Conservation (phyloP, 495 filamentous ascomycete species). For the Penicillium fimorum region DNA sequence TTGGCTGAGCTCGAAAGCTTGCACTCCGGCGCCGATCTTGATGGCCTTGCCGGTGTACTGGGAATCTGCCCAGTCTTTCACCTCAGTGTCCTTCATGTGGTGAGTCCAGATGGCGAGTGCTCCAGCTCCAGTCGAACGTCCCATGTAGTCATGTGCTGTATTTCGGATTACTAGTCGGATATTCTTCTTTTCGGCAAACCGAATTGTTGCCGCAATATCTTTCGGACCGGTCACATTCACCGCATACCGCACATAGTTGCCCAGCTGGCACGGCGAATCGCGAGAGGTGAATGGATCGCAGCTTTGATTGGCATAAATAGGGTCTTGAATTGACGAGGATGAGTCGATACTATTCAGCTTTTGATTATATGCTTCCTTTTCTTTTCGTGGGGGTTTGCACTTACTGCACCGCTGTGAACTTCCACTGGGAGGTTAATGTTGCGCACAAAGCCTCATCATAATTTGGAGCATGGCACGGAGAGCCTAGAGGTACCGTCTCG, state of each 20-base stretch:
- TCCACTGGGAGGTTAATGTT: constrained; percentile 22
- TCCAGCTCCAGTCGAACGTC: constrained; percentile 50
- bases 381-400: no score
- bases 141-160: constrained; percentile 54
- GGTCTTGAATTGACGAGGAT: constrained; percentile 17
- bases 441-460: constrained; percentile 31
- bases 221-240: constrained; percentile 24
- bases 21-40: constrained; percentile 55
- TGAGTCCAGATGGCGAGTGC: constrained; percentile 56
- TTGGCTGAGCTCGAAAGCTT: constrained; percentile 45
- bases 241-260: constrained; percentile 28
- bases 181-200: constrained; percentile 25
- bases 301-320: no score
- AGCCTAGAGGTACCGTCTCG: constrained; percentile 37
- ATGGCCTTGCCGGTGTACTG: constrained; percentile 40
- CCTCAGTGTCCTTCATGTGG: constrained; percentile 42
- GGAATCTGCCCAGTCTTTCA: constrained; percentile 11
- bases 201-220: constrained; percentile 40
- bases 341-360: constrained; percentile 10
- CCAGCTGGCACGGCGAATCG: no score
- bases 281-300: no score
- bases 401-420: not conserved
- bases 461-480: constrained; percentile 40
- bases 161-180: constrained; percentile 52
- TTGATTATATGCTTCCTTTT: no score